Base-by-base conservation (phyloP, 2,329 filamentous ascomycete genomes). In the Venturia oleaginea region DNA sequence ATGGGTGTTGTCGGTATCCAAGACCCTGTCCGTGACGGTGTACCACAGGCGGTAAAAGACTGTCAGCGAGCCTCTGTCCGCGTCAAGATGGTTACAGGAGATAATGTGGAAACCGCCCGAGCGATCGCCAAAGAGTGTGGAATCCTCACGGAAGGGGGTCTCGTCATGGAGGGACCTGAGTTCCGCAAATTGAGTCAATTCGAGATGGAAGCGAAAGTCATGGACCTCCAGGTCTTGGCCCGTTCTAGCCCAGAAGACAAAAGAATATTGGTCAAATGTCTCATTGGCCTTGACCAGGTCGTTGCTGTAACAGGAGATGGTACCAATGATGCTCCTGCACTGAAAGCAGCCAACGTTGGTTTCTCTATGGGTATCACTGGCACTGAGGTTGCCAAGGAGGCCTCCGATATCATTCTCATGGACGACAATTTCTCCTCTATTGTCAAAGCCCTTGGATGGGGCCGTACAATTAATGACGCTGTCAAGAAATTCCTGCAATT, bases 341-440 rank as follows among this genome's bases (percentile, higher is more conserved):
- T 93, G 60, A 92, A 90, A 76, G 87, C 87, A 70, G 90, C 90
- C 7, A 89, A 93, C 71, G 87, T 93, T 60, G 90, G 90, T 32
- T 92, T 93, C 76, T 91, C 89, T 22, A 93, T 93, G 90, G 90
- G 90, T 68, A 90, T 92, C 63, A 83, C 89, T 17, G 90, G 90
- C 67, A 92, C 90, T 0, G 90, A 92, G 74, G 89, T 93, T 46
- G 90, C 90, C 57, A 92, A 92, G 76, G 89, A 93, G 75, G 90
- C 90, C 1, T 92, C 90, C 8, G 88, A 89, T 43, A 93, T 93
- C 67, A 91, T 93, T 69, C 80, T 93, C 17, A 92, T 92, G 89
- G 90, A 92, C 72, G 90, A 93, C 76, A 92, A 92, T 77, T 93
- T 93, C 75, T 83, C 86, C 34, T 92, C 89, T n/a, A 93, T 92